These are phyloP conservation scores for Lactifluus volemus DNA, from an alignment of 768 basidiomycete genomes.

Conservation along the genomic window DNA sequence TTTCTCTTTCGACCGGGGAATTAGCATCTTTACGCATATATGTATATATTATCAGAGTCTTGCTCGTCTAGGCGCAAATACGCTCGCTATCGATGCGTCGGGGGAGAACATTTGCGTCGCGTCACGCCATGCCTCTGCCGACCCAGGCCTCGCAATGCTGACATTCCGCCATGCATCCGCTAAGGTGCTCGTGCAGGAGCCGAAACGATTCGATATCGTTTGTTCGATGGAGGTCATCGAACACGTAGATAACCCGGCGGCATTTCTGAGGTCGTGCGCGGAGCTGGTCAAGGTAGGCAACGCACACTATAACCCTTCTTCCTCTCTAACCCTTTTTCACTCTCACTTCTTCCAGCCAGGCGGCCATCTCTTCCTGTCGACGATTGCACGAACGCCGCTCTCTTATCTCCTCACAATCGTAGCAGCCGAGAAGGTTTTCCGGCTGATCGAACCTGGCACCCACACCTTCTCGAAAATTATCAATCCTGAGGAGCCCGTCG, in stretches of 20 bases:
- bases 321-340: not conserved
- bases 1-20: not conserved
- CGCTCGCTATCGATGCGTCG: conserved; percentile 89
- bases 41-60: conserved; percentile 60
- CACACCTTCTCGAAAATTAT: conserved; percentile 90
- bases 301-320: not conserved
- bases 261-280: conserved; percentile 75
- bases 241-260: conserved; percentile 88
- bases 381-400: conserved; percentile 79
- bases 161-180: conserved; percentile 67
- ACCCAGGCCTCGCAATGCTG: conserved; percentile 52
- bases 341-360: conserved; percentile 56
- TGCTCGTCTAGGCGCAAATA: conserved; percentile 79
- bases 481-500: conserved; percentile 74
- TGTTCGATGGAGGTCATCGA: conserved; percentile 98
- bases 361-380: conserved; percentile 92
- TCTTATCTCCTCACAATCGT: conserved; percentile 63
- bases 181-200: conserved; percentile 58
- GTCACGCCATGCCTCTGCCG: conserved; percentile 66
- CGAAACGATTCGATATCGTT: conserved; percentile 77
- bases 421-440: conserved; percentile 73
- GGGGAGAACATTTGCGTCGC: conserved; percentile 82
- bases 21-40: not conserved
- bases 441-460: conserved; percentile 77
- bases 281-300: conserved; percentile 73